Evolutionary conservation across 148 eudicot species (phyloP), one percentile per base, ranked within the genome.

Genomic region (Pouteria glomerata): DNA sequence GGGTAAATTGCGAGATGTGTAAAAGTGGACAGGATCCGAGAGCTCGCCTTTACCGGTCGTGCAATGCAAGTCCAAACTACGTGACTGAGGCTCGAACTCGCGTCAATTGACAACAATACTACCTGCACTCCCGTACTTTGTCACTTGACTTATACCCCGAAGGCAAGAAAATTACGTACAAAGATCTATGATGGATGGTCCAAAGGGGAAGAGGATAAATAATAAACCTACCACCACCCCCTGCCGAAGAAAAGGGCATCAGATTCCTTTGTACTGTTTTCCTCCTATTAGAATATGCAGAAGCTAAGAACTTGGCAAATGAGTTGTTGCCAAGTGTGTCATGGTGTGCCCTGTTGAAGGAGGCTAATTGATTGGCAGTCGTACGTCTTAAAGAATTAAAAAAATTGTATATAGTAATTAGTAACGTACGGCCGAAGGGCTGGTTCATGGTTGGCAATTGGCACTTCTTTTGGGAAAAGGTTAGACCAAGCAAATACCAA

Each of bases 161-260:
- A 29, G 61, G 37, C 31, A 12, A 69, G 48, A 64, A 78, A 61
- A 64, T 33, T 51, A 67, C 24, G 66, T 29, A 66, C 70, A 71
- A 45, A 64, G 53, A 63, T 76, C 57, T 59, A 24, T 13, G 70
- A n/a, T 48, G 52, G 23, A 74, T 34, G 51, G 70, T 73, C 55
- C 75, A 57, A 73, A 70, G 70, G 73, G 68, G 72, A 74, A 65
- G 76, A 77, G 30, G 70, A 73, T 70, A 74, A 70, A 65, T 44
- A n/a, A 35, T 53, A 58, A 58, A 67, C 71, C 72, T 66, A 52
- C 69, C 63, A 60, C 24, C 21, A 39, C 69, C 39, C 30, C 18
- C 3, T 23, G 5, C 52, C 66, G 66, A 74, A 58, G 42, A 55
- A 71, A 69, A 27, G 56, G 71, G 53, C 61, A 66, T 70, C 61